Evolutionary conservation across 768 basidiomycete species (phyloP).

Genomic region (Daedaleopsis sinensis): DNA sequence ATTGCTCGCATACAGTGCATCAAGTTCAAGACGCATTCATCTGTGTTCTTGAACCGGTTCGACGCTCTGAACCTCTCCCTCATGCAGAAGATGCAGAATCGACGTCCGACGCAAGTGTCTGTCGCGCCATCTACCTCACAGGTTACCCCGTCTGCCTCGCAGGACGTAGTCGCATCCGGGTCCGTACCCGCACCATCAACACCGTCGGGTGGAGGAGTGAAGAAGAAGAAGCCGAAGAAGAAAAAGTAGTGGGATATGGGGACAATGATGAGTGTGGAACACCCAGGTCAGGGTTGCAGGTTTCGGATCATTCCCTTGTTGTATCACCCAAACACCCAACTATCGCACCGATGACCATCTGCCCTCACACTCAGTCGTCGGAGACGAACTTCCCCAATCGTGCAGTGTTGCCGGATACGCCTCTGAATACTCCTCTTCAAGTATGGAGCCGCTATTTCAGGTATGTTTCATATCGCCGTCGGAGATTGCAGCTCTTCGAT

Average conservation of each 20-base stretch:
- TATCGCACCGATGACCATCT: too few species aligned
- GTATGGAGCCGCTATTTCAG: too few species aligned
- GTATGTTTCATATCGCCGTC: too few species aligned
- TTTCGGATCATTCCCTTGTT: too few species aligned
- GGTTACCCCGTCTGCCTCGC: slow-evolving; percentile 2
- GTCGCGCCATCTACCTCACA: slow-evolving; percentile 13
- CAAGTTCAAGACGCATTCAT: slow-evolving; percentile 95
- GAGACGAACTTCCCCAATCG: too few species aligned
- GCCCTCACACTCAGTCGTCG: too few species aligned
- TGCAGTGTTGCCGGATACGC: too few species aligned
- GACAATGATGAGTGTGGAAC: not conserved
- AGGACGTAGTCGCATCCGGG: slow-evolving; percentile 2
- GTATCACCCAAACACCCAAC: too few species aligned
- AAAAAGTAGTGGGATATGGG: slow-evolving; percentile 52
- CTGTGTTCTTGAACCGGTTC: slow-evolving; percentile 95
- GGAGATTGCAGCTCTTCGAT: too few species aligned
- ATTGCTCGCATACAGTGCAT: slow-evolving; percentile 63
- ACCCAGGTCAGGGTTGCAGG: slow-evolving; percentile 1
- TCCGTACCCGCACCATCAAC: slow-evolving; percentile 36
- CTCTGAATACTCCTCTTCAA: too few species aligned
- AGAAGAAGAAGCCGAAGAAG: slow-evolving; percentile 86
- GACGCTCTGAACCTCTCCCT: slow-evolving; percentile 87
- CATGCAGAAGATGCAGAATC: slow-evolving; percentile 85
- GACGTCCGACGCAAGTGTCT: slow-evolving; percentile 23
- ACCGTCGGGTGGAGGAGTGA: slow-evolving; percentile 60